phyloP scores from a whole-genome alignment of 202 grass and related monocot species.

The Dendrocalamus latiflorus region DNA sequence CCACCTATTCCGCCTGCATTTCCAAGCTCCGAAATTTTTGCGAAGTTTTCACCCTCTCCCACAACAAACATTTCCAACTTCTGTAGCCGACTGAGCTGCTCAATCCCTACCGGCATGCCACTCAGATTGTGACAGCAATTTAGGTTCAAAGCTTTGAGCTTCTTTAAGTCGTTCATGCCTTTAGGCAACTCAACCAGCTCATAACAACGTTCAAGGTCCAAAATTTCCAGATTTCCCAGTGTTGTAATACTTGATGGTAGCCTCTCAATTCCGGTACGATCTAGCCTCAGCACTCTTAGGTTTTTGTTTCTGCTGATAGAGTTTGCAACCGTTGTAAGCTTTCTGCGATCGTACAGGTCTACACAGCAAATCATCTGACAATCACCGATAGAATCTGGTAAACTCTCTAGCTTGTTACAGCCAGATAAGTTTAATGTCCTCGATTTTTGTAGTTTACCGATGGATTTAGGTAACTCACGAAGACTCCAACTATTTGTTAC shows the following conservation, averaged over 20 bases:
- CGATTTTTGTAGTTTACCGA: neutral
- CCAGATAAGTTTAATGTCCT: neutral
- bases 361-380: no score
- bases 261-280: neutral
- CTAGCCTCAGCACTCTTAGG: neutral
- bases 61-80: no score
- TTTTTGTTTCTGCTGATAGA: neutral
- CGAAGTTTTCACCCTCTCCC: no score
- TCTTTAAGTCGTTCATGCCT: no score
- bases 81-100: no score
- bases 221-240: neutral
- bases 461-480: neutral
- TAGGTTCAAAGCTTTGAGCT: no score
- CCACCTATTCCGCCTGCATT: neutral
- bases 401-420: accelerated
- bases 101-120: no score
- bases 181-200: no score
- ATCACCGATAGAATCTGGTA: conserved; percentile 1
- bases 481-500: neutral
- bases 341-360: no score
- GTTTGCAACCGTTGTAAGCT: no score
- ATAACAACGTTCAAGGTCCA: neutral
- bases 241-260: neutral
- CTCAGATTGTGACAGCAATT: no score
- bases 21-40: neutral